Evolutionary conservation across 2,329 filamentous ascomycete genomes (phyloP), one percentile per base, ranked within the genome.

Genomic region (Phyllosticta ampelicida): DNA sequence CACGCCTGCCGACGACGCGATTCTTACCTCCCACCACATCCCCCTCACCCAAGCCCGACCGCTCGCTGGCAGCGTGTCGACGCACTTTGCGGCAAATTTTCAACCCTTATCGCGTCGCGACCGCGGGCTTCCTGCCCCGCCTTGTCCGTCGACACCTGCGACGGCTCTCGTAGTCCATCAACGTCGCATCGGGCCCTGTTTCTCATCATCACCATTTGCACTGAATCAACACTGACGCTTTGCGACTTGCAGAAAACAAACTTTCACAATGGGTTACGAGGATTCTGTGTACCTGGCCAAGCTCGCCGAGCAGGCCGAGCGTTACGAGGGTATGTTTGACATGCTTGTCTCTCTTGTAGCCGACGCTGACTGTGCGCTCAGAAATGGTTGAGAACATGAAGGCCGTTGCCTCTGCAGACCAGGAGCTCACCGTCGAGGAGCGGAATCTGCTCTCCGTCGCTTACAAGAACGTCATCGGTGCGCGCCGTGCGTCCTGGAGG

Each of bases 301-400:
- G 81, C 90, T 99, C 75, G 97, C 94, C 84, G 94, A 97, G 89
- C 94, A 99, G 86, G 94, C 94, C 75, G 94, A 97, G 85, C 92
- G 92, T 75, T 99, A 99, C 80, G 92, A 99, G 92, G 94, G 82
- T 85, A 75, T 76, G 82, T 51, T 54, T 58, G 60, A 60, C 51
- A 11, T 57, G 61, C 54, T 54, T 60, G 58, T 44, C 13, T 16
- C 5, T 26, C 11, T n/a, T 11, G 51, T 61, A 60, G 62, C 64
- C 62, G 61, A 56, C 65, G 66, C 69, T 72, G 67, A 71, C 74
- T 55, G 64, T 63, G 64, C 63, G 61, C 65, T 60, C 68, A 86
- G 83, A 97, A 81, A 97, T 97, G 92, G 92, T 97, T 70, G 90
- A 86, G 74, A 96, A 92, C 82, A 97, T 97, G 94, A 97, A 97